Percentiles rank a stretch among this genome's conserved stretches.
Evolutionary conservation across 2,329 filamentous ascomycete genomes (phyloP).

Genomic region (Zymoseptoria brevis): DNA sequence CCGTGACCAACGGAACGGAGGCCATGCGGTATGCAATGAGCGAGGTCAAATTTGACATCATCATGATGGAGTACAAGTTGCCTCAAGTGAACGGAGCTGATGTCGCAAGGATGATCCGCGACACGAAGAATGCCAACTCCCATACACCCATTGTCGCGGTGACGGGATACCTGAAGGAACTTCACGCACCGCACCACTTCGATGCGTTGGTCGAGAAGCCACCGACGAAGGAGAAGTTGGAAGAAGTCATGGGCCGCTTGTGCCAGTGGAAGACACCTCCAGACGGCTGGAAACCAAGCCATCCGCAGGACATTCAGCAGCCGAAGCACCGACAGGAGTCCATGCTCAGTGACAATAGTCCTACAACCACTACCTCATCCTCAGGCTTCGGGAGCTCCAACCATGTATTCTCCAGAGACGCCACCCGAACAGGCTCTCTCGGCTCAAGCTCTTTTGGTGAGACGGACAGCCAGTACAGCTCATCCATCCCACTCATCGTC

Average conservation of each 20-base stretch:
- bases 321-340: slow-evolving; percentile 56
- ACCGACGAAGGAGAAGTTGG: slow-evolving; percentile 83
- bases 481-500: slow-evolving; percentile 57
- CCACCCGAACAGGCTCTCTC: slow-evolving; percentile 55
- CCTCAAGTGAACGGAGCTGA: slow-evolving; percentile 93
- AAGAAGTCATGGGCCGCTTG: slow-evolving; percentile 74
- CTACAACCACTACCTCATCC: slow-evolving; percentile 61
- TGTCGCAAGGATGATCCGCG: slow-evolving; percentile 93
- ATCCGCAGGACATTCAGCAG: slow-evolving; percentile 43
- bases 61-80: slow-evolving; percentile 94
- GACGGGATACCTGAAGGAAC: slow-evolving; percentile 94
- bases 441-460: slow-evolving; percentile 84
- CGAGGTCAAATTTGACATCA: slow-evolving; percentile 97
- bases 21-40: slow-evolving; percentile 90
- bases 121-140: slow-evolving; percentile 90
- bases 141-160: slow-evolving; percentile 94
- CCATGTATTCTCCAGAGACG: slow-evolving; percentile 33
- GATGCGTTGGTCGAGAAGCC: slow-evolving; percentile 94
- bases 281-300: slow-evolving; percentile 45
- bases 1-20: slow-evolving; percentile 80
- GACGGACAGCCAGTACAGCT: slow-evolving; percentile 69
- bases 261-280: slow-evolving; percentile 89
- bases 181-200: slow-evolving; percentile 92
- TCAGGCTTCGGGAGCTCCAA: slow-evolving; percentile 58
- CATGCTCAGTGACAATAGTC: slow-evolving; percentile 63